Conservation (phyloP, 2,329 filamentous ascomycete genomes). For the Curvularia spicifera region DNA sequence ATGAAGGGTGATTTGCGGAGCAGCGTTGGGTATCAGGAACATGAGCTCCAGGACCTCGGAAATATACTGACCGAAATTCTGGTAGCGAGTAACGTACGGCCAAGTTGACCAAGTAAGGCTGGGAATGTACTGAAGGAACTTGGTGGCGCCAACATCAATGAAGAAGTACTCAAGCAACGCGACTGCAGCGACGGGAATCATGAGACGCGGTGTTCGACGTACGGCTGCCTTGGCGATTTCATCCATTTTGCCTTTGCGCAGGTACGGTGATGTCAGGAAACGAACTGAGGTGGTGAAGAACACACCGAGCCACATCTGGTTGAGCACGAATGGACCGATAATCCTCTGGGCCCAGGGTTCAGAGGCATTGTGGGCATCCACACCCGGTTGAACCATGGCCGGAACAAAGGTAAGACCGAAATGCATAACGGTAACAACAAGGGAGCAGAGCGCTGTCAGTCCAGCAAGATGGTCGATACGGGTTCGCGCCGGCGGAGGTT, state of each 20-base stretch:
- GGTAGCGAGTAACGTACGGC: constrained; percentile 53
- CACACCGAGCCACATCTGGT: constrained; percentile 57
- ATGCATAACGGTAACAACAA: constrained; percentile 55
- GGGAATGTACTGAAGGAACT: constrained; percentile 54
- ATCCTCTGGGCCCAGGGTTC: constrained; percentile 53
- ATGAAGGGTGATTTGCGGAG: constrained; percentile 56
- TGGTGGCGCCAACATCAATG: constrained; percentile 53
- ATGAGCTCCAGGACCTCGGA: constrained; percentile 54
- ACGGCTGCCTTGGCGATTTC: constrained; percentile 55
- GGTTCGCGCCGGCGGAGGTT: constrained; percentile 32
- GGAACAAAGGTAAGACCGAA: constrained; percentile 55
- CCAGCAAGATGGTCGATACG: constrained; percentile 58
- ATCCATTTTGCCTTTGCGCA: constrained; percentile 52
- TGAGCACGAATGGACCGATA: constrained; percentile 54
- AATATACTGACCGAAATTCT: constrained; percentile 53
- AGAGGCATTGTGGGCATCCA: constrained; percentile 48
- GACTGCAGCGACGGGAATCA: constrained; percentile 55
- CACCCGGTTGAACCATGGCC: constrained; percentile 43
- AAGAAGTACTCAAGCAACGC: constrained; percentile 57
- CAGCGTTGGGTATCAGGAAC: constrained; percentile 57
- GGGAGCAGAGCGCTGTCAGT: constrained; percentile 53
- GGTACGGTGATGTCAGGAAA: constrained; percentile 53
- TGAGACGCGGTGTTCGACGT: constrained; percentile 53
- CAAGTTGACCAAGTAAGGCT: constrained; percentile 57
- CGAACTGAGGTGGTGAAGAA: constrained; percentile 59